Evolutionary conservation across 176 grass and related monocot genomes (phyloP).

Genomic region (Triticum dicoccoides): DNA sequence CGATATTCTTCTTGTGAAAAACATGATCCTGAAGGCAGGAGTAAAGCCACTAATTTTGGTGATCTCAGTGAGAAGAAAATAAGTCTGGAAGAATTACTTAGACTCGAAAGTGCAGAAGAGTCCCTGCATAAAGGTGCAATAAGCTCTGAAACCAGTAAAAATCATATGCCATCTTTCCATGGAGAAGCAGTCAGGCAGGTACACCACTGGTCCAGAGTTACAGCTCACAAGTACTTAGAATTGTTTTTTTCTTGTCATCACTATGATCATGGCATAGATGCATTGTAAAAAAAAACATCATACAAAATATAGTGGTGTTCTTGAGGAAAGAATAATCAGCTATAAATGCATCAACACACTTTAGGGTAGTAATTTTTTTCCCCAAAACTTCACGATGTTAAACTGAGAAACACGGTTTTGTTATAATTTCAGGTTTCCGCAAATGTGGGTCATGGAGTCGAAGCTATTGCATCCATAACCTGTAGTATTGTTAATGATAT

Average conservation of each 20-base stretch:
- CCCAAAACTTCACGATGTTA: background rate
- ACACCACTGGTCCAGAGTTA: background rate
- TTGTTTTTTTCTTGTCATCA: background rate
- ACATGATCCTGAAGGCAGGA: slow-evolving; percentile 15
- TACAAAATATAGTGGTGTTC: background rate
- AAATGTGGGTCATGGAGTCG: slow-evolving; percentile 15
- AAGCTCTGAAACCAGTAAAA: slow-evolving; percentile 33
- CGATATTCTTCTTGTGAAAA: slow-evolving; percentile 5
- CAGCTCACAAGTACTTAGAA: background rate
- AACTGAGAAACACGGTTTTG: slow-evolving; percentile 23
- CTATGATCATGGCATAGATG: background rate
- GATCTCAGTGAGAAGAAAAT: slow-evolving; percentile 31
- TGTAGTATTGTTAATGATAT: slow-evolving; percentile 4
- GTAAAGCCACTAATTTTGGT: background rate
- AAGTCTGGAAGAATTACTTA: slow-evolving; percentile 51
- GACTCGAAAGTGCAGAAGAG: slow-evolving; percentile 49
- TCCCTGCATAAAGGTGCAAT: background rate
- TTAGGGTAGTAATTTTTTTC: background rate
- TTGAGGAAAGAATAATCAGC: background rate
- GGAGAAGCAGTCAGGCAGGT: slow-evolving; percentile 41
- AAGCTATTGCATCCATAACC: slow-evolving; percentile 22
- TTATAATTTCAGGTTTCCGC: slow-evolving; percentile 38
- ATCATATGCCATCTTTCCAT: slow-evolving; percentile 25
- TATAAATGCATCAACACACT: background rate
- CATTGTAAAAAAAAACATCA: background rate